phyloP scores from a whole-genome alignment of 371 early-diverging fungal species.

The Mortierella sp. region DNA sequence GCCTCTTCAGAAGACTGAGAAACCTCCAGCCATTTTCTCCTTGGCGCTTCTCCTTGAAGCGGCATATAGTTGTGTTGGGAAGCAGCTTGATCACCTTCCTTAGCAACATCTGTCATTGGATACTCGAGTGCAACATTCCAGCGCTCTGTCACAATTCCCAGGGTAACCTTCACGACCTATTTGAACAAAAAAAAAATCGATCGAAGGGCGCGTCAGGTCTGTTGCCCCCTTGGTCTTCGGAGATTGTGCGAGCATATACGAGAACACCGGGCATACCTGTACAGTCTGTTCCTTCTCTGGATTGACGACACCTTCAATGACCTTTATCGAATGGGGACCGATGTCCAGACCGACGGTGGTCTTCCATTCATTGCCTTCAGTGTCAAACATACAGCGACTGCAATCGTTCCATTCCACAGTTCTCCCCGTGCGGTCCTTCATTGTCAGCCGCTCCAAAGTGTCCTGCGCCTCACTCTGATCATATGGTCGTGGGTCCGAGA shows the following conservation, averaged over 20 bases:
- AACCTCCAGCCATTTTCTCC: conserved; percentile 38
- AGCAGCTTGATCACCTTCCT: conserved; percentile 18
- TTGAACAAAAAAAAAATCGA: not conserved
- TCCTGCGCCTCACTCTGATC: conserved; percentile 6
- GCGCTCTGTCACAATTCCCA: conserved; percentile 39
- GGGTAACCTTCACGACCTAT: conserved; percentile 38
- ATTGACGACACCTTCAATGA: conserved; percentile 72
- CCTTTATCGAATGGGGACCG: conserved; percentile 66
- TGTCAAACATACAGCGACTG: conserved; percentile 53
- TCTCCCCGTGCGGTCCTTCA: conserved; percentile 47
- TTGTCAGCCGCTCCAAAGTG: not conserved
- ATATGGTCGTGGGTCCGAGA: conserved; percentile 52
- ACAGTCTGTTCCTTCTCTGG: conserved; percentile 73
- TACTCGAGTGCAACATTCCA: conserved; percentile 52
- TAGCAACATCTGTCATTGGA: conserved; percentile 13
- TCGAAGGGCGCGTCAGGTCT: too few species aligned
- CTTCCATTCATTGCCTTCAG: conserved; percentile 37
- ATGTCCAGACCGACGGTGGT: conserved; percentile 64
- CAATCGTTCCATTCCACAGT: conserved; percentile 55
- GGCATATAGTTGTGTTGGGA: conserved; percentile 21
- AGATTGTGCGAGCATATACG: not conserved
- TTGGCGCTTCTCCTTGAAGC: conserved; percentile 16
- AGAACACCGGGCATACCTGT: conserved; percentile 58
- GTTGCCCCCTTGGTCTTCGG: not conserved
- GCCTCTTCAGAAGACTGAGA: not conserved